These are phyloP conservation scores for Brassica balearica DNA, from an alignment of 441 rosid species.

Conservation along the genomic window DNA sequence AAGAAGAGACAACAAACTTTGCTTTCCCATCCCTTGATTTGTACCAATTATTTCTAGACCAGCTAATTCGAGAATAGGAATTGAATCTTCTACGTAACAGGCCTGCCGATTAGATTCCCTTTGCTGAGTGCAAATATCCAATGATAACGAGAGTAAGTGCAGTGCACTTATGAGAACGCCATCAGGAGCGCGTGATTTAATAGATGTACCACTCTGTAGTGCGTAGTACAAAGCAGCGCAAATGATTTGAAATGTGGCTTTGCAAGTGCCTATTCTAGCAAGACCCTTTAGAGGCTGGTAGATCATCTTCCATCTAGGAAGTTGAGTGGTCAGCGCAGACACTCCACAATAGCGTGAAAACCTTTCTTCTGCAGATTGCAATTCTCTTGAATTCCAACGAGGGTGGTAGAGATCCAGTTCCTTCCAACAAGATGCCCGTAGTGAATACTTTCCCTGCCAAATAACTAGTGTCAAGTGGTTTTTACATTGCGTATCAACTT, in stretches of 20 bases:
- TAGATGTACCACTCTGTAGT: slow-evolving; percentile 63
- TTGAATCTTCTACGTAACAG: slow-evolving; percentile 46
- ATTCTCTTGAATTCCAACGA: slow-evolving; percentile 88
- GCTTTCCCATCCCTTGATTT: slow-evolving; percentile 57
- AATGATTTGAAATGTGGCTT: slow-evolving; percentile 67
- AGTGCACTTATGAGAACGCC: slow-evolving; percentile 74
- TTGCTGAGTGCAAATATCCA: slow-evolving; percentile 75
- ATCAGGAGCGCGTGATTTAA: slow-evolving; percentile 82
- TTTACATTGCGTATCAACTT: slow-evolving; percentile 37
- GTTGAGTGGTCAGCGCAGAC: slow-evolving; percentile 81
- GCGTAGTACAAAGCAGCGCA: slow-evolving; percentile 82
- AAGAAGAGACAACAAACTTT: slow-evolving; percentile 90
- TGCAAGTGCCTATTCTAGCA: slow-evolving; percentile 85
- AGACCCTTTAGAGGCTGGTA: slow-evolving; percentile 79
- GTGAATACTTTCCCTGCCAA: slow-evolving; percentile 86
- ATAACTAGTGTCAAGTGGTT: slow-evolving; percentile 36
- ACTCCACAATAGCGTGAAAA: slow-evolving; percentile 75
- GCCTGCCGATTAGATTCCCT: slow-evolving; percentile 49
- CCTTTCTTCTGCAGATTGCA: slow-evolving; percentile 98
- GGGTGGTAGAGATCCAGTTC: slow-evolving; percentile 97
- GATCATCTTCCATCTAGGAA: slow-evolving; percentile 85
- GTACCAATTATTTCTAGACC: slow-evolving; percentile 64
- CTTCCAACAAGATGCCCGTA: slow-evolving; percentile 82
- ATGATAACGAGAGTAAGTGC: slow-evolving; percentile 82
- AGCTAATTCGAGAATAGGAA: slow-evolving; percentile 66